These are phyloP conservation scores for Hypoxylon fuscum DNA, from an alignment of 495 filamentous ascomycete species.

Conservation along the genomic window DNA sequence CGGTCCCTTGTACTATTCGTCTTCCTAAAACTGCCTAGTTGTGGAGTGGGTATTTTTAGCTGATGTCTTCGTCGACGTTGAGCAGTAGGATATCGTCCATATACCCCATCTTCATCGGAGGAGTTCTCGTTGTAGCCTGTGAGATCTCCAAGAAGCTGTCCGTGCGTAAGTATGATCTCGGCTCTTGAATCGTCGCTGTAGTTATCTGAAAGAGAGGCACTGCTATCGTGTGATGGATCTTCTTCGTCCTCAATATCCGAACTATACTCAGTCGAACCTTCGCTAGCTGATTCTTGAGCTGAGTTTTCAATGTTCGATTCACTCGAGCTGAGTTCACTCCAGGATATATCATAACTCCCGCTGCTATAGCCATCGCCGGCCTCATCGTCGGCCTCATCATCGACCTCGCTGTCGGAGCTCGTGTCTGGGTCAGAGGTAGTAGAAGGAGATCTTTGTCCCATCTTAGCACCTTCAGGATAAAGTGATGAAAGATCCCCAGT, in stretches of 20 bases:
- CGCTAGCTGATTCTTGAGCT: not conserved
- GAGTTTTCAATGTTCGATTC: not conserved
- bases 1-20: not conserved
- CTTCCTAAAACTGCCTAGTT: not conserved
- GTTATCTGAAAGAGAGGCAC: not conserved
- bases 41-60: not conserved
- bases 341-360: not conserved
- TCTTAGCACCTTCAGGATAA: not conserved
- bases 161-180: not conserved
- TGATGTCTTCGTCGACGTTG: too few species aligned
- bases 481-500: not conserved
- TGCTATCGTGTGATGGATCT: not conserved
- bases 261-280: not conserved
- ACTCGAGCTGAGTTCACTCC: not conserved
- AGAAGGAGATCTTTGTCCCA: not conserved
- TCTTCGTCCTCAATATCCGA: not conserved
- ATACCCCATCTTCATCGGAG: not conserved
- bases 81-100: not conserved
- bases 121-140: not conserved
- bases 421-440: not conserved
- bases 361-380: not conserved
- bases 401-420: not conserved
- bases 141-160: not conserved
- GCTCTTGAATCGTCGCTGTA: conserved; percentile 2
- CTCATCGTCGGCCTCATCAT: not conserved